A percentile compares a stretch with the other conserved stretches of the same genome.
These are phyloP conservation scores for Leishmania major DNA, from an alignment of 208 protist genomes.

Conservation along the genomic window DNA sequence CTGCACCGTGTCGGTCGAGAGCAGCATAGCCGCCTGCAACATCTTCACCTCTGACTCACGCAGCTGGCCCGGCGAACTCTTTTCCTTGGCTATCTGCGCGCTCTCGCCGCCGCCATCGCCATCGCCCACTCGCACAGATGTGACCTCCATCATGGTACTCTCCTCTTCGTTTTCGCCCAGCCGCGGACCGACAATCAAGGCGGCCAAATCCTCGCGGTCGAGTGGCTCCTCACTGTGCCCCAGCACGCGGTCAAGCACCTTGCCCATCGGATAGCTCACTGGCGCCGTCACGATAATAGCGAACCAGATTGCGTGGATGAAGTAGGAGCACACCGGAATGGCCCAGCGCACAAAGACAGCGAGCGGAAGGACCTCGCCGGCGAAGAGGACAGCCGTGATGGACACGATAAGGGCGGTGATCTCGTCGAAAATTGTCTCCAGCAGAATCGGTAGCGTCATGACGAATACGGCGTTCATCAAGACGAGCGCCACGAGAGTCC, in stretches of 20 bases:
- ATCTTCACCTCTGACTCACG: constrained; percentile 71
- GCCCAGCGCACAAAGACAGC: constrained; percentile 87
- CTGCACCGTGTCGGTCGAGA: constrained; percentile 65
- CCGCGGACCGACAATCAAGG: constrained; percentile 62
- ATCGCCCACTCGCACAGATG: background rate
- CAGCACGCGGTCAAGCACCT: constrained; percentile 76
- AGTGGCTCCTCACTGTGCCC: constrained; percentile 67
- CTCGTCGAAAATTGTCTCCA: constrained; percentile 70
- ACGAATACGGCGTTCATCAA: constrained; percentile 76
- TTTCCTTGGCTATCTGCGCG: background rate
- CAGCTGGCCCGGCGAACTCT: constrained; percentile 31
- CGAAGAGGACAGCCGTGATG: constrained; percentile 83
- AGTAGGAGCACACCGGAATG: constrained; percentile 65
- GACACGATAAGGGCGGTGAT: constrained; percentile 79
- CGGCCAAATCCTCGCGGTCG: constrained; percentile 69
- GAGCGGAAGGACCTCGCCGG: constrained; percentile 93
- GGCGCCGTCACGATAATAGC: constrained; percentile 67
- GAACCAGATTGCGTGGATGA: constrained; percentile 66
- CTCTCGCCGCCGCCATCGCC: background rate
- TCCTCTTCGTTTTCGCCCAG: constrained; percentile 13
- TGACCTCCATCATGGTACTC: background rate
- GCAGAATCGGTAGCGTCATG: constrained; percentile 82
- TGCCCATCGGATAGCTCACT: constrained; percentile 80
- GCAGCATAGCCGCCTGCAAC: constrained; percentile 71
- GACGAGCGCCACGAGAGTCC: constrained; percentile 88